Base-by-base conservation (phyloP, 768 basidiomycete genomes). In the Lentinula boryana region DNA sequence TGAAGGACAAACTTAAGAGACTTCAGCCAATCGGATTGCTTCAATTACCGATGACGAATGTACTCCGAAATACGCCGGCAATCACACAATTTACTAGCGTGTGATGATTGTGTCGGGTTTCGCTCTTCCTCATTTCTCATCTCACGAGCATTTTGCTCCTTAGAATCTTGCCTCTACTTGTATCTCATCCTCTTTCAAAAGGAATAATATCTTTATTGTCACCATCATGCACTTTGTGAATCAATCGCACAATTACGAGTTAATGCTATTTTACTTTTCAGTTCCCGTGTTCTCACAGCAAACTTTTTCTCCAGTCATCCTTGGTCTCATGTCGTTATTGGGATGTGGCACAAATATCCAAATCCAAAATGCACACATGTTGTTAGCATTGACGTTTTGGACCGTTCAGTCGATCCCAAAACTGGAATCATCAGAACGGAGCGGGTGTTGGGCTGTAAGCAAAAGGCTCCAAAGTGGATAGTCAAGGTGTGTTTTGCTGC, bases 291-390 rank as follows among this genome's bases (percentile, higher is more conserved):
- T 21, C 43, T 65, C 53, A 27, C 13, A 31, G 43, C 49, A 58
- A 10, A 57, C 41, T 35, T 31, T 63, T 44, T 60, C 58, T 5
- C 48, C 49, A 97, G 94, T 63, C 92, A 94, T 70, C 82, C 93
- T 44, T 95, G 94, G 88, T 81, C 87, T 62, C 92, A 93, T 77
- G 93, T 95, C 66, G 86, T 94, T 63, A 88, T 90, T 69, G 91
- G 91, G 64, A 91, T 96, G 82, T 95, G 93, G 89, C 87, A 89
- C 65, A 97, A 97, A 80, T 97, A 97, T 74, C 95, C 95, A 56
- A 96, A 96, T 72, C 89, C 93, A 57, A 90, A 90, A 68, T 93
- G 92, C 74, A 83, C 89, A 23, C 93, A 94, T 71, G 93, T 94
- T 65, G 78, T 93, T 65, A 90, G 89, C 64, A 83, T 94, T 69